Evolutionary conservation across 2,329 filamentous ascomycete species (phyloP), one percentile per base, ranked within the genome.

Genomic region (Fusarium drepaniforme): DNA sequence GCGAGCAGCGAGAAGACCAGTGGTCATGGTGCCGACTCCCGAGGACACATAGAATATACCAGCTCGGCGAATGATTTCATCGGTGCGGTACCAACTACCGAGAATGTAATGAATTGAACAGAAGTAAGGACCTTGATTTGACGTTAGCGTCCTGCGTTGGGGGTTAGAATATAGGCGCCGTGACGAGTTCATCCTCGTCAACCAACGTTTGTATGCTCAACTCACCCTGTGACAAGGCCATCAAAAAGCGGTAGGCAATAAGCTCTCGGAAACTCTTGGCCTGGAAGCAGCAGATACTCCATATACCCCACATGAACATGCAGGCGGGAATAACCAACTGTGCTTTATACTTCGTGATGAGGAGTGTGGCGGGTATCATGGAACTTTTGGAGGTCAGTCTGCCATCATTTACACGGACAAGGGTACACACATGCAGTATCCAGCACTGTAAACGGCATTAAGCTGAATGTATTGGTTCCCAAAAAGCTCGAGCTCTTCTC

Each of bases 231-330:
- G 90, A 89, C 76, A 85, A 85, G 0, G 87, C 87, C 15, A 90
- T 86, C 3, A 90, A 69, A 66, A 90, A 90, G 3, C 88, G 83
- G 76, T 89, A 89, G 0, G 86, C 87, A 65, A 85, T 85, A 28
- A 90, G 69, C 68, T 90, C 88, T 1, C 84, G 83, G 71, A 85
- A 90, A 2, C 83, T 82, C 13, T 83, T 79, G 0, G 85, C 85
- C 6, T 88, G 86, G 65, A 86, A 90, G 65, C 90, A 88, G 6
- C 90, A 80, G 16, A 91, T 81, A 0, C 89, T 91, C 71, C 90
- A 88, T 23, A 90, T 79, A 0, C 88, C 88, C 89, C 89, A 91
- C 7, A 82, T 78, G 3, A 90, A 74, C 67, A 90, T 87, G 73
- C 89, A 81, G 11, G 84, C 82, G 0, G 89, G 88, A n/a, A 90